Evolutionary conservation across 352 stramenopile genomes (phyloP).

Genomic region (Phytophthora kernoviae): DNA sequence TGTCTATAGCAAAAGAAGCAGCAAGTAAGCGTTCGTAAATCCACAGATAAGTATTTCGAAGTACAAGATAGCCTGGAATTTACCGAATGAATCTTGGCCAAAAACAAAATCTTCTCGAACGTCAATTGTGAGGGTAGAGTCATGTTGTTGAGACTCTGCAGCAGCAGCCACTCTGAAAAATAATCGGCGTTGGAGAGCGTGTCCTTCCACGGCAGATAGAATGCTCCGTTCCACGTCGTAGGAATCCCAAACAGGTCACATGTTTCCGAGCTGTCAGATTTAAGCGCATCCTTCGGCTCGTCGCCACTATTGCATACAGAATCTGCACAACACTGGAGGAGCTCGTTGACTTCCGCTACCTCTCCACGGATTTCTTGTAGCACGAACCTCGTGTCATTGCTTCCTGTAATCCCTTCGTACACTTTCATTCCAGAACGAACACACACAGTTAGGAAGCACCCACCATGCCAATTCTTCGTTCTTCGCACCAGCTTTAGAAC

Average conservation of each 20-base stretch:
- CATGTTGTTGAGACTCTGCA: conserved; percentile 86
- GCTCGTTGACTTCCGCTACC: conserved; percentile 59
- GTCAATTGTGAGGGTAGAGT: conserved; percentile 55
- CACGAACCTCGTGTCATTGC: conserved; percentile 60
- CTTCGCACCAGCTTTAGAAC: conserved; percentile 56
- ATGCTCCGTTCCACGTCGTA: conserved; percentile 69
- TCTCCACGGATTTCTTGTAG: conserved; percentile 59
- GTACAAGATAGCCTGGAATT: background rate
- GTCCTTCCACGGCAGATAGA: conserved; percentile 81
- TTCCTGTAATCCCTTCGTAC: conserved; percentile 73
- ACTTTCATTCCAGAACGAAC: conserved; percentile 30
- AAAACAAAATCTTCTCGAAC: conserved; percentile 63
- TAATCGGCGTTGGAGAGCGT: conserved; percentile 70
- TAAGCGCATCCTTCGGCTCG: background rate
- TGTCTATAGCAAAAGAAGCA: conserved; percentile 31
- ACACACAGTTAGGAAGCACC: background rate
- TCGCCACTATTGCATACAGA: conserved; percentile 43
- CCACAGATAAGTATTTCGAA: too few species aligned
- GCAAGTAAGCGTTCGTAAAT: conserved; percentile 3
- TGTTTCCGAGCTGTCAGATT: conserved; percentile 7
- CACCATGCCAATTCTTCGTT: background rate
- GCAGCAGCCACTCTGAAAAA: conserved; percentile 77
- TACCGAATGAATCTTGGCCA: conserved; percentile 70
- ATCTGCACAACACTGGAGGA: conserved; percentile 67
- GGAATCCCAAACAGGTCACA: conserved; percentile 72